Evolutionary conservation across 257 asterid genomes (phyloP), one percentile per base, ranked within the genome.

Genomic region (Scutellaria baicalensis): DNA sequence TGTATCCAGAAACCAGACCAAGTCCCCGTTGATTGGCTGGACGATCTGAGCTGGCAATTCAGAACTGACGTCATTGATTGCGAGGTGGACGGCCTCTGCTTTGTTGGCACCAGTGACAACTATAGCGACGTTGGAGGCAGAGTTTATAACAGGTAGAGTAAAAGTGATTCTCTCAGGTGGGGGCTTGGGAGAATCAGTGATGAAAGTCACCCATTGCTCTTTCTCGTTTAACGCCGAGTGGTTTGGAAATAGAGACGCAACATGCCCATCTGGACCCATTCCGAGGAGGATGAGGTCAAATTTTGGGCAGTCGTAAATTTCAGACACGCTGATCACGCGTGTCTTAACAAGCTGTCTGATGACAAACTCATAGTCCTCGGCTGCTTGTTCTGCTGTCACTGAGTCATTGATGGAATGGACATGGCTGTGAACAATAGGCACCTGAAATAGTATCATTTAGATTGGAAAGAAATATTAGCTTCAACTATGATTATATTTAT

Each of bases 1-100:
- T 47, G 40, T 67, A 73, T 90, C 97, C 39, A 92, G 75, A 82
- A 92, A 92, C 98, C 98, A 90, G 49, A 88, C 95, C 86, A 89
- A 61, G 56, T 85, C 86, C 57, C 97, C 96, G 0, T 80, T 75
- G 49, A 72, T 68, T 14, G 96, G 98, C 77, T 54, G 81, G 74
- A 88, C 89, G 88, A 92, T 74, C 79, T 77, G 81, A 5, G 83
- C 96, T 0, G 98, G 98, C 79, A 86, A 14, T 7, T 85, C 86
- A 5, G 82, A 79, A 6, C 68, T 87, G 1, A 50, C 64, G 17
- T 77, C 86, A 38, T 84, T 91, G 13, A 85, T 59, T 3, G 85
- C 91, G 77, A 74, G 17, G 73, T 71, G 90, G 0, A 72, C 82
- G 0, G 86, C 78, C 71, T 77, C 74, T 3, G 94, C 89, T 40